These are phyloP conservation scores for Diaporthe sp. DNA, from an alignment of 2,329 filamentous ascomycete species.

Conservation along the genomic window DNA sequence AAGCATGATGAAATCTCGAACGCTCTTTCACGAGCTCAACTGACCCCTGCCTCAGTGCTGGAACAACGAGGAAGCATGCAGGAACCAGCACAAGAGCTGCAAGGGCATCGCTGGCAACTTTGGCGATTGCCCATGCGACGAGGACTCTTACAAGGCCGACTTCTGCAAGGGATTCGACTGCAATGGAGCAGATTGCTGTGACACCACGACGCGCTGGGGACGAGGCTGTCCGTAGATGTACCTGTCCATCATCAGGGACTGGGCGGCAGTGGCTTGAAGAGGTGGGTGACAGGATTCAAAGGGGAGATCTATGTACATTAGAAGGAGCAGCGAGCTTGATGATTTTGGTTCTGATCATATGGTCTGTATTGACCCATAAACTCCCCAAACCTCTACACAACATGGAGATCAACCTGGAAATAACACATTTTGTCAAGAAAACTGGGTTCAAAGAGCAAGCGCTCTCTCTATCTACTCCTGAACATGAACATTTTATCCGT, in stretches of 20 bases:
- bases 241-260: background rate
- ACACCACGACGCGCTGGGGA: constrained; percentile 14
- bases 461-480: background rate
- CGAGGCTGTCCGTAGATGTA: background rate
- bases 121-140: constrained; percentile 1
- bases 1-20: background rate
- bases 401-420: background rate
- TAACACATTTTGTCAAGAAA: background rate
- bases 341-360: background rate
- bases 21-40: background rate
- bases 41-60: constrained; percentile 4
- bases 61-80: constrained; percentile 20
- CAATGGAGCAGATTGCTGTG: constrained; percentile 15
- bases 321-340: background rate
- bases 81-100: constrained; percentile 26
- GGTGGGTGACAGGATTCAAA: background rate
- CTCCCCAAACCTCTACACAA: too few species aligned
- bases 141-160: constrained; percentile 16
- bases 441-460: background rate
- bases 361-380: too few species aligned
- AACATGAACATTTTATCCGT: background rate
- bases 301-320: background rate
- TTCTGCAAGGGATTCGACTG: constrained; percentile 18
- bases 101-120: constrained; percentile 20
- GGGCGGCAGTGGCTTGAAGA: background rate